These are phyloP conservation scores for Berkeleyomyces basicola DNA, from an alignment of 2,329 filamentous ascomycete genomes.

Conservation along the genomic window DNA sequence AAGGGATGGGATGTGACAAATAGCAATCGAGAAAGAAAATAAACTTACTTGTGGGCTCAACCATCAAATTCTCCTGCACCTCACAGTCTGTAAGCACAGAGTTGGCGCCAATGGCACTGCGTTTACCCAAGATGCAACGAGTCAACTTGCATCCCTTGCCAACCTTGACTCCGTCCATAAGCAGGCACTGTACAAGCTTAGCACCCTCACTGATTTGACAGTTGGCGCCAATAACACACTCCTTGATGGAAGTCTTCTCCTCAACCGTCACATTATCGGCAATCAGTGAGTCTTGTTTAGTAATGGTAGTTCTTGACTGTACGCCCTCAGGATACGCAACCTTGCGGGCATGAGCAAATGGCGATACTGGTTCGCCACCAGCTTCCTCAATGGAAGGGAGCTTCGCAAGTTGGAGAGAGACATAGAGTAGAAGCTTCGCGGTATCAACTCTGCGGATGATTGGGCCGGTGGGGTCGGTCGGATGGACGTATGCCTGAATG, in stretches of 20 bases:
- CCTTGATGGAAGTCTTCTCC: conserved; percentile 82
- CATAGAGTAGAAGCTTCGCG: conserved; percentile 59
- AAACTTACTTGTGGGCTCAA: conserved; percentile 57
- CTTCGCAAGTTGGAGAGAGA: conserved; percentile 77
- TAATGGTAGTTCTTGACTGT: conserved; percentile 65
- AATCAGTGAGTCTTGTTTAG: conserved; percentile 64
- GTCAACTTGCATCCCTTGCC: conserved; percentile 73
- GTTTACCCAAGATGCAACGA: conserved; percentile 69
- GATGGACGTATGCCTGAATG: conserved; percentile 70
- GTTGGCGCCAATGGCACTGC: conserved; percentile 69
- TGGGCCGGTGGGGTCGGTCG: conserved; percentile 34
- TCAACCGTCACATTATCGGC: conserved; percentile 80
- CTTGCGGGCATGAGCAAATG: conserved; percentile 64
- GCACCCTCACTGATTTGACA: conserved; percentile 78
- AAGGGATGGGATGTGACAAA: neutral
- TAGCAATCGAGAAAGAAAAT: neutral
- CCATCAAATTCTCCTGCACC: conserved; percentile 75
- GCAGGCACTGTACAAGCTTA: conserved; percentile 67
- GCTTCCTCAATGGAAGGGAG: conserved; percentile 53
- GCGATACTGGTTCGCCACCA: conserved; percentile 40
- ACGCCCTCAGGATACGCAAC: conserved; percentile 71
- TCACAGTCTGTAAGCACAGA: conserved; percentile 75
- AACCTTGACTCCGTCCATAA: conserved; percentile 84
- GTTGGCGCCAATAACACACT: conserved; percentile 72
- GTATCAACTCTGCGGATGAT: conserved; percentile 82